Base-by-base conservation (phyloP, 306 rosid genomes). In the Macrotyloma uniflorum region DNA sequence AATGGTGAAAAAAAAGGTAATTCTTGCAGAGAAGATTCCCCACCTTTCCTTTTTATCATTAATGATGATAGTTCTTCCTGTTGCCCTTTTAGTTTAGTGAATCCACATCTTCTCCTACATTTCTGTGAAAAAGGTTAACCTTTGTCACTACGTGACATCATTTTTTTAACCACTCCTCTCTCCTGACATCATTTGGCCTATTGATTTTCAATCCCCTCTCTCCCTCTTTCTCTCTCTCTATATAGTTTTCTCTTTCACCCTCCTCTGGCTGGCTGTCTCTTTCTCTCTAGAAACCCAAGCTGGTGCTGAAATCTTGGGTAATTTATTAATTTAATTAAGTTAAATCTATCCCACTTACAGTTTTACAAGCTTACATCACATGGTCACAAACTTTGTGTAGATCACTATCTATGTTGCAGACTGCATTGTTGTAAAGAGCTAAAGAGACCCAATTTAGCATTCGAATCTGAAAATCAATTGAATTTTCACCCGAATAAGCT, bases 41-140 rank as follows among this genome's bases (percentile, higher is more conserved):
- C 26, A 59, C 67, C 78, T 88, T 84, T 85, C 88, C 90, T 80
- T 93, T 87, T 83, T 79, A 88, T 83, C 87, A 86, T 84, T 82
- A 87, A 91, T 91, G 89, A 94, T 89, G 93, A 91, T 86, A 89
- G 85, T 85, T 90, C 86, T 84, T 88, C 88, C 80, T 83, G 85
- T 84, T 85, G 85, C 87, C 83, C 85, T 86, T 89, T 87, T 83
- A 72, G 82, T 84, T 86, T 84, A 75, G 84, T 85, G 82, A 85
- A 83, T 88, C 89, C 89, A 79, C 82, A 80, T 87, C 93, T 89
- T 82, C 93, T 89, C 96, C 96, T 92, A 89, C 96, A 90, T 90
- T 94, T 94, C 93, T 88, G 96, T 92, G 98, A 88, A 88, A 93
- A 94, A 89, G 93, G 88, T 84, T 84, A 74, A 86, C 82, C 90